Evolutionary conservation across 257 asterid species (phyloP), one percentile per base, ranked within the genome.

Genomic region (Forsythia viridissima): DNA sequence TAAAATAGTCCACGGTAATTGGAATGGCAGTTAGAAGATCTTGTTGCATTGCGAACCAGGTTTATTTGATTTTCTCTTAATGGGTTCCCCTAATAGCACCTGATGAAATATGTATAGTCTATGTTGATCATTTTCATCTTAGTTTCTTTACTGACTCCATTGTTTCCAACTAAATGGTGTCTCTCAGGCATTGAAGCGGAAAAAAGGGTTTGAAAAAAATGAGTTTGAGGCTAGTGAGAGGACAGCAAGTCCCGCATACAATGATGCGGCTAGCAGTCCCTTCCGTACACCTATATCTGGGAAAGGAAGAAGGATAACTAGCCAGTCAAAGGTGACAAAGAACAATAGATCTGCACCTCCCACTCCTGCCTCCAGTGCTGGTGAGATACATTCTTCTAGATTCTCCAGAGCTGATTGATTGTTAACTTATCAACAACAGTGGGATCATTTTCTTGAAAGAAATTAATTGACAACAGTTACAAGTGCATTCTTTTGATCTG

Each of bases 171-270:
- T 69, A 59, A 86, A 75, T 76, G 80, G 77, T 77, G n/a, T 82
- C 77, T 48, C 34, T 59, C 89, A 93, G 99, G 88, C 90, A 39
- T 78, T 85, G 77, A 93, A 94, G 91, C 81, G 95, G 84, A 93
- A 90, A 88, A 82, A 81, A 79, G 89, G 84, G 69, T 76, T 71
- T 42, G 91, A 67, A 73, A 80, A 84, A 52, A 85, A 78, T 75
- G 90, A 85, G 77, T 90, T 67, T 37, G 89, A 89, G 76, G 74
- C 93, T 59, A 83, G 81, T 65, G 90, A 84, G 78, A 77, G 87
- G 85, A 72, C 85, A 71, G 82, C 90, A 79, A 89, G 88, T 87
- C 86, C 94, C 2, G 92, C 87, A 73, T 83, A 55, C 59, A 83
- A 75, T 13, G 85, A 84, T 73, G 66, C 81, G 74, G 72, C 82